Percentiles rank a stretch among this genome's conserved stretches.
Conservation (phyloP, 2,329 filamentous ascomycete species). For the Phyllosticta citriasiana region DNA sequence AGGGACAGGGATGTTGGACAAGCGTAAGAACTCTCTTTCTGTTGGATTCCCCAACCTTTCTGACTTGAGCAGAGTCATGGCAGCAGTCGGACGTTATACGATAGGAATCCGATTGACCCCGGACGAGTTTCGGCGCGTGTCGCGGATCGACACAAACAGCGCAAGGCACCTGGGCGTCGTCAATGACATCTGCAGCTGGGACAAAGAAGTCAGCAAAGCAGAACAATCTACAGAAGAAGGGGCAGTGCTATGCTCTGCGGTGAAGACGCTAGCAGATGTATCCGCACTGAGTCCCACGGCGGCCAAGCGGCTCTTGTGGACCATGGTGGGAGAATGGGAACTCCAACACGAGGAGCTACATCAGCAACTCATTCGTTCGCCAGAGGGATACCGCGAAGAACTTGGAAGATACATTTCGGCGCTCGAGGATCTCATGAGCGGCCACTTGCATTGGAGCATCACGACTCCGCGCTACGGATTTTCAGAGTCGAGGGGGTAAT, state of each 20-base stretch:
- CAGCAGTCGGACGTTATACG: slow-evolving; percentile 31
- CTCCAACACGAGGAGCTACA: slow-evolving; percentile 15
- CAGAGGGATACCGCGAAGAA: background rate
- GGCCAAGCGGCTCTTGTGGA: slow-evolving; percentile 22
- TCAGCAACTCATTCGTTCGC: background rate
- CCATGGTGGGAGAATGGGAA: slow-evolving; percentile 26
- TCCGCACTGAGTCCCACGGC: slow-evolving; percentile 15
- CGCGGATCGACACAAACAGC: slow-evolving; percentile 25
- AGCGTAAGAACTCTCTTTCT: slow-evolving; percentile 21
- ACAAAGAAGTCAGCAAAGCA: slow-evolving; percentile 27
- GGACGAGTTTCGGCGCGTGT: slow-evolving; percentile 18
- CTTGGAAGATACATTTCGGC: background rate
- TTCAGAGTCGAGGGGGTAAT: background rate
- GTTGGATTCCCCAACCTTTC: background rate
- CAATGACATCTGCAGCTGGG: slow-evolving; percentile 34
- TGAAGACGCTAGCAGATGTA: slow-evolving; percentile 21
- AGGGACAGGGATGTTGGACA: slow-evolving; percentile 32
- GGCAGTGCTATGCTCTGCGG: slow-evolving; percentile 21
- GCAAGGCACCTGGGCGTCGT: slow-evolving; percentile 31
- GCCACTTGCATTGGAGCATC: background rate
- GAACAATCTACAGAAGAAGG: slow-evolving; percentile 18
- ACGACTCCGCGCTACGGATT: background rate
- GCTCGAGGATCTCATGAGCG: background rate
- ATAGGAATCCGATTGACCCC: slow-evolving; percentile 23
- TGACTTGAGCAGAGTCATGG: slow-evolving; percentile 24